Evolutionary conservation across 2,329 filamentous ascomycete genomes (phyloP), one percentile per base, ranked within the genome.

Genomic region (Fusarium keratoplasticum): DNA sequence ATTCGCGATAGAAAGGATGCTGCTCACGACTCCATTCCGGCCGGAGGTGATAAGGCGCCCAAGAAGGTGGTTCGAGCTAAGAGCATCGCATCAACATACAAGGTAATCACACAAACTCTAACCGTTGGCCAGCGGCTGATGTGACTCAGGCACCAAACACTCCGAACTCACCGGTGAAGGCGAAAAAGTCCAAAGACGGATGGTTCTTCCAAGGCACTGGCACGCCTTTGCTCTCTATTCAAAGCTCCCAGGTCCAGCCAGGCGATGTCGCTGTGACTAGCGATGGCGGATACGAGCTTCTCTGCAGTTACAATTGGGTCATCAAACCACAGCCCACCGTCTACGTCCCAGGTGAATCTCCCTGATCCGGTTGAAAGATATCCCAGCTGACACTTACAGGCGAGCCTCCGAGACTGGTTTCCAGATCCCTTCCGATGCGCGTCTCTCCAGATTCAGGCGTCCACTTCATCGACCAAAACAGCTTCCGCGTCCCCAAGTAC

Each of bases 231-330:
- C 5, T 22, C 20, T 42, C 25, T 4, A 31, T 59, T 22, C 38
- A 60, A 31, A 27, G 25, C 7, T 33, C 25, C 7, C 11, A 60
- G 18, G 25, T 60, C n/a, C 38, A 44, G n/a, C 27, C 38, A 11
- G 20, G 33, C 5, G 4, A 22, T 2, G 22, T 18, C 6, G 9
- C 20, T 2, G 65, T 71, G 11, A 61, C 69, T 4, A 62, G 62
- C 14, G 54, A 33, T 16, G 50, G 52, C 2, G 59, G 44, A 22
- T 36, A 69, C 5, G 47, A 72, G 2, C 27, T 73, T 8, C 57
- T 75, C 10, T 75, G 69, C 25, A 72, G 66, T 50, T 74, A 74
- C 64, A 74, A 50, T 33, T 74, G 73, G 73, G 25, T 62, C 16
- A n/a, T 29, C 5, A 18, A 20, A 10, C n/a, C 25, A 1, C 16